These are phyloP conservation scores for Ceratobasidium sp. DNA, from an alignment of 1,284 basidiomycete species.

Conservation along the genomic window DNA sequence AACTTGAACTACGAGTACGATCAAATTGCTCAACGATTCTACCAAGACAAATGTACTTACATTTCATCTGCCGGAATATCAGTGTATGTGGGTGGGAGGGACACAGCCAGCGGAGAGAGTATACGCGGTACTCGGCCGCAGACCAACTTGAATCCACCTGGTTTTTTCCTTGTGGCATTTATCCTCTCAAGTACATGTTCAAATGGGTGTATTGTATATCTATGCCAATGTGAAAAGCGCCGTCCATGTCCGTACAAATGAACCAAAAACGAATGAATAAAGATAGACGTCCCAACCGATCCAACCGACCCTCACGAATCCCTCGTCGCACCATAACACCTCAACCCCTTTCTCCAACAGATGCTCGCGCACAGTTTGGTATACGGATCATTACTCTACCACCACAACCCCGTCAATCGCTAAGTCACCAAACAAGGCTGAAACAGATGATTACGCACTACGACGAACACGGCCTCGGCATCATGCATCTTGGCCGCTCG, in stretches of 20 bases:
- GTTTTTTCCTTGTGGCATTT: no score
- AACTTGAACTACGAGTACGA: no score
- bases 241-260: no score
- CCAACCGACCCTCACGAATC: neutral
- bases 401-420: neutral
- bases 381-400: conserved; percentile 14
- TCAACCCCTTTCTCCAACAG: conserved; percentile 34
- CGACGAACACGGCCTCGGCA: conserved; percentile 33
- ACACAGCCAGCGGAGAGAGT: no score
- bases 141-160: no score
- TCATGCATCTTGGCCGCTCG: conserved; percentile 26
- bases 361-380: conserved; percentile 24
- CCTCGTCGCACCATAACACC: conserved; percentile 35
- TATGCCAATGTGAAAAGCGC: neutral
- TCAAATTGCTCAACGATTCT: no score
- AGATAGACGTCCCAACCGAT: neutral
- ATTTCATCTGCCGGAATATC: no score
- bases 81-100: no score
- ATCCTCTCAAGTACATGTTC: neutral
- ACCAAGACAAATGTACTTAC: no score
- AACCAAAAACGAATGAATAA: neutral
- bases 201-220: neutral
- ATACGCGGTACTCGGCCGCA: no score
- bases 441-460: conserved; percentile 1
- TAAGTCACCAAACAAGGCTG: neutral